Percentiles rank a stretch among this genome's conserved stretches.
These are phyloP conservation scores for Phytophthora crassamura DNA, from an alignment of 352 stramenopile species.

Conservation along the genomic window DNA sequence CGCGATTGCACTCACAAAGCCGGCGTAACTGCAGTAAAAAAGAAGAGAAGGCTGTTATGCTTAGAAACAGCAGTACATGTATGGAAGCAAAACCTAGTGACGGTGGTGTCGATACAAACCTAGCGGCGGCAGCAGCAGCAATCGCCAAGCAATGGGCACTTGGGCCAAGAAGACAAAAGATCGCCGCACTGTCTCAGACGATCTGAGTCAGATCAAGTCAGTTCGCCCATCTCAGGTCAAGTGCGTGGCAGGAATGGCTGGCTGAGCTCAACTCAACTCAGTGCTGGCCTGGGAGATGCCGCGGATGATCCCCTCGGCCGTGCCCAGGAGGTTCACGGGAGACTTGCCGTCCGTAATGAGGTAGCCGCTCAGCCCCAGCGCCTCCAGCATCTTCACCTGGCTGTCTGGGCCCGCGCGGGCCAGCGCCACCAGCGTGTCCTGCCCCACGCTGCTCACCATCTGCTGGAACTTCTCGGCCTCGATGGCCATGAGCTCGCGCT, in stretches of 20 bases:
- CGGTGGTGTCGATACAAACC: too few species aligned
- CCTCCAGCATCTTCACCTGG: constrained; percentile 83
- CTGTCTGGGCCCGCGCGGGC: constrained; percentile 72
- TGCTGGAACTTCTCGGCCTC: constrained; percentile 85
- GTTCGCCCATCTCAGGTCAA: constrained; percentile 11
- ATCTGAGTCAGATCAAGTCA: constrained; percentile 27
- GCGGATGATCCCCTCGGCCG: constrained; percentile 76
- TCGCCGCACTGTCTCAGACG: constrained; percentile 20
- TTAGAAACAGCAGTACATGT: too few species aligned
- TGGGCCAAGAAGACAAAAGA: constrained; percentile 3
- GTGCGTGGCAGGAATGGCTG: neutral
- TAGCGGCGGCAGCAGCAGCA: too few species aligned
- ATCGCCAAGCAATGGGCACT: too few species aligned
- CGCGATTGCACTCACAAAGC: too few species aligned
- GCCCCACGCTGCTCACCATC: constrained; percentile 78
- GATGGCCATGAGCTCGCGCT: constrained; percentile 80
- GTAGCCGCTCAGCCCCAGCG: constrained; percentile 81
- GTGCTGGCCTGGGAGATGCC: constrained; percentile 57
- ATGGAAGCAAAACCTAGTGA: too few species aligned
- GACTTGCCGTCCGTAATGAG: constrained; percentile 88
- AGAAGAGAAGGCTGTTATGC: too few species aligned
- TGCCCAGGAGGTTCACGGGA: constrained; percentile 79
- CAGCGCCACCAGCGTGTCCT: constrained; percentile 80
- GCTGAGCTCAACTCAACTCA: neutral
- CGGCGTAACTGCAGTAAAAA: too few species aligned